These are phyloP conservation scores for Cucumis melo DNA, from an alignment of 306 rosid genomes.

Conservation along the genomic window DNA sequence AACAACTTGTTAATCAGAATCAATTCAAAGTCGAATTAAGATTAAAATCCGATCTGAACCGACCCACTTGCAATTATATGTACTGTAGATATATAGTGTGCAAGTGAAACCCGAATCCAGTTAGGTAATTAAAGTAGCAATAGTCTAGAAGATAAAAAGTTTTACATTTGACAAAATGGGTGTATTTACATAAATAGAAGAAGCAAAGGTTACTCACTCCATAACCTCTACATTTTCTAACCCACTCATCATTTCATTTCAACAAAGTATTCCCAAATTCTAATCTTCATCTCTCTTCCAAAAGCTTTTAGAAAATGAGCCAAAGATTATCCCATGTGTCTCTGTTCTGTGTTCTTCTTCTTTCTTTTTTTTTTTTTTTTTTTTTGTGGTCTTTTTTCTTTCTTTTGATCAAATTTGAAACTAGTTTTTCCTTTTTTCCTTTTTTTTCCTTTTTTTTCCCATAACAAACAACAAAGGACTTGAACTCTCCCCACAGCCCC, in stretches of 20 bases:
- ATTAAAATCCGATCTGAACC: neutral
- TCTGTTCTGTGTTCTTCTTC: neutral
- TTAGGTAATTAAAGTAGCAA: neutral
- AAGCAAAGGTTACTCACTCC: slow-evolving; percentile 5
- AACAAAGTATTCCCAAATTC: slow-evolving; percentile 1
- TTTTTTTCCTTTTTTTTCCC: slow-evolving; percentile 10
- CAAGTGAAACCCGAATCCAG: neutral
- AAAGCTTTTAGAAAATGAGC: neutral
- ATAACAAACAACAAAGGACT: slow-evolving; percentile 14
- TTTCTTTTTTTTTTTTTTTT: neutral
- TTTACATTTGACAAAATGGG: slow-evolving; percentile 3
- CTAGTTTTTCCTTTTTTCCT: slow-evolving; percentile 5
- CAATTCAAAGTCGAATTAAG: neutral
- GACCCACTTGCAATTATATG: neutral
- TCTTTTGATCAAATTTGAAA: slow-evolving; percentile 23
- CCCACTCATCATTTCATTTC: neutral
- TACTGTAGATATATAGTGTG: neutral
- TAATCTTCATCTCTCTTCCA: slow-evolving; percentile 2
- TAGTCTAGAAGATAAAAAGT: neutral
- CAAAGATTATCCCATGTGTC: neutral
- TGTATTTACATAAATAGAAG: neutral
- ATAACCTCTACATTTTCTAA: neutral
- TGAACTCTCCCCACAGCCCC: neutral
- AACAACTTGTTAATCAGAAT: neutral
- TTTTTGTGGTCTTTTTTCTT: neutral